phyloP scores from a whole-genome alignment of 768 basidiomycete genomes.

The Clitopilus hobsonii region DNA sequence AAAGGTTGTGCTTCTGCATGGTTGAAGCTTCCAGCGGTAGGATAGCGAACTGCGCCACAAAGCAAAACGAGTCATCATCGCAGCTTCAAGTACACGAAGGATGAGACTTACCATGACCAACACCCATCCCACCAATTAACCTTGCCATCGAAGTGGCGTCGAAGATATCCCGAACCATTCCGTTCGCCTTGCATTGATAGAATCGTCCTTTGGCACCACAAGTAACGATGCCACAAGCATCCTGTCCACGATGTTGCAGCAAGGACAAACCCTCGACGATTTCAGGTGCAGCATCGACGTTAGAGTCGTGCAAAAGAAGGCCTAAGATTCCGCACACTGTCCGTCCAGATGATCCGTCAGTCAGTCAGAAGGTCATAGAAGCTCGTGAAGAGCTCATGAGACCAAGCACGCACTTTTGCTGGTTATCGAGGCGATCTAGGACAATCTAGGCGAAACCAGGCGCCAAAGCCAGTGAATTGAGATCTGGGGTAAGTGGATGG shows the following conservation, averaged over 20 bases:
- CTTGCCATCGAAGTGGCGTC: constrained; percentile 72
- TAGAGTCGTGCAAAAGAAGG: constrained; percentile 75
- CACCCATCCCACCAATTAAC: constrained; percentile 91
- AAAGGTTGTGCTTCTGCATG: constrained; percentile 98
- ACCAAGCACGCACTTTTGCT: neutral
- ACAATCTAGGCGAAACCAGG: neutral
- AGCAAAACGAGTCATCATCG: constrained; percentile 4
- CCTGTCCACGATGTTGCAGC: constrained; percentile 95
- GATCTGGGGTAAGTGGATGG: neutral
- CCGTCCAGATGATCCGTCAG: neutral
- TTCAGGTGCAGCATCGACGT: constrained; percentile 73
- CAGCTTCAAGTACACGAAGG: neutral
- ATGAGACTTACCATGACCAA: constrained; percentile 79
- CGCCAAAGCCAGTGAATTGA: neutral
- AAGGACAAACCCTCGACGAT: constrained; percentile 94
- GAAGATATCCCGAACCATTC: constrained; percentile 98
- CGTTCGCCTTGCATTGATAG: constrained; percentile 98
- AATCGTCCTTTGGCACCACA: constrained; percentile 93
- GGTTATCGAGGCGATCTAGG: neutral
- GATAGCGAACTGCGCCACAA: constrained; percentile 75
- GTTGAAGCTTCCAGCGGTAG: constrained; percentile 95
- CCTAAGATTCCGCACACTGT: constrained; percentile 92
- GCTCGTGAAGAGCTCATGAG: neutral
- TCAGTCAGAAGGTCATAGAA: constrained; percentile 2
- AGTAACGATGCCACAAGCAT: constrained; percentile 96